These are phyloP conservation scores for Pleurotus tuber-regium DNA, from an alignment of 768 basidiomycete species.

Conservation along the genomic window DNA sequence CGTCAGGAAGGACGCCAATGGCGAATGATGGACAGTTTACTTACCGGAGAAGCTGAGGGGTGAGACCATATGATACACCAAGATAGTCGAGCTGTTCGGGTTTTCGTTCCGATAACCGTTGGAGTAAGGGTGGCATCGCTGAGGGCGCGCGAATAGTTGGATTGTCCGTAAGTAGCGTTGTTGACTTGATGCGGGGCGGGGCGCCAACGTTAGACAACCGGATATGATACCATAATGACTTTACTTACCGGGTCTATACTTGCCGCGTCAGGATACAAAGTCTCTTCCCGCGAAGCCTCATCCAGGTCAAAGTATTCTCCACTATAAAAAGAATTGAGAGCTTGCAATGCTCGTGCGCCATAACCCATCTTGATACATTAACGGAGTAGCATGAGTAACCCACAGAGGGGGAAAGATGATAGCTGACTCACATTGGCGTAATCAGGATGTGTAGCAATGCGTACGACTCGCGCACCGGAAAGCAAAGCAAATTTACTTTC, in stretches of 20 bases:
- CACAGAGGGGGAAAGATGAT: neutral
- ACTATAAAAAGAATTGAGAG: constrained; percentile 86
- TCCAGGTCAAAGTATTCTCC: constrained; percentile 90
- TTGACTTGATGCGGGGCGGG: constrained; percentile 25
- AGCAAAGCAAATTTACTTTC: constrained; percentile 91
- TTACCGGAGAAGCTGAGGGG: constrained; percentile 75
- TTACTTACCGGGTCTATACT: constrained; percentile 44
- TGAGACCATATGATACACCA: constrained; percentile 95
- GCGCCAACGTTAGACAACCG: neutral
- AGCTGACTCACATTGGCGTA: constrained; percentile 71
- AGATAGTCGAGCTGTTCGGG: constrained; percentile 92
- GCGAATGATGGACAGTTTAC: constrained; percentile 13
- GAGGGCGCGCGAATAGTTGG: constrained; percentile 68
- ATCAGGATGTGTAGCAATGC: constrained; percentile 95
- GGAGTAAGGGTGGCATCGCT: constrained; percentile 90
- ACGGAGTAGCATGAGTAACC: constrained; percentile 5
- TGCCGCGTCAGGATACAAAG: constrained; percentile 58
- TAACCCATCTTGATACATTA: constrained; percentile 82
- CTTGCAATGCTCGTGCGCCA: constrained; percentile 84
- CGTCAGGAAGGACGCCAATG: neutral
- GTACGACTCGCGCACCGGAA: constrained; percentile 87
- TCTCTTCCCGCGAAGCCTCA: constrained; percentile 54
- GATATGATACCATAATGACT: neutral
- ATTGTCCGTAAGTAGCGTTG: constrained; percentile 71
- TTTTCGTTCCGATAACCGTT: constrained; percentile 84